Conservation (phyloP, 805 yeast species). For the Wickerhamiella brachini region DNA sequence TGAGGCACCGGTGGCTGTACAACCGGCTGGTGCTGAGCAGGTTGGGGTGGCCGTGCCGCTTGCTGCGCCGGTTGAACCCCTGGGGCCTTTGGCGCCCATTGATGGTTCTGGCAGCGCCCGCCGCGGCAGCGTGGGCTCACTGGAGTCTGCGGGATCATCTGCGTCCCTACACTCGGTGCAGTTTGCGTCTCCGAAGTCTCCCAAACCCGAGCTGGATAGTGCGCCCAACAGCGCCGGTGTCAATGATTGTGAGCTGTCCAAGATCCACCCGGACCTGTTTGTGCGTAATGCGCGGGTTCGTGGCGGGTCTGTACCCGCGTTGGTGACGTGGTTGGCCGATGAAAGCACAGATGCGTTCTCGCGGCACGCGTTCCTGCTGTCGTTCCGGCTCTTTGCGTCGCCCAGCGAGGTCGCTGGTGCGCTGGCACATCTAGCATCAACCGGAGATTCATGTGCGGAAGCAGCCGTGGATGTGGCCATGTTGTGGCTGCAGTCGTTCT, state of each 20-base stretch:
- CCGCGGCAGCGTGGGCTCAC: background rate
- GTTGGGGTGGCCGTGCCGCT: too few species aligned
- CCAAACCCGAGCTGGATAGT: background rate
- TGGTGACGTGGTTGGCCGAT: slow-evolving; percentile 18
- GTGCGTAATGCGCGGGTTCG: slow-evolving; percentile 18
- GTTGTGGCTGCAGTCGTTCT: slow-evolving; percentile 77
- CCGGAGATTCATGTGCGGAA: slow-evolving; percentile 30
- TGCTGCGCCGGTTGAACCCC: too few species aligned
- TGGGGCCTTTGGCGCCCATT: too few species aligned
- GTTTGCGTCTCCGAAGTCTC: background rate
- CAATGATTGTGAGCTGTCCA: background rate
- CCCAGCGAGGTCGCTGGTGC: slow-evolving; percentile 56
- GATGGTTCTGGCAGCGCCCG: background rate
- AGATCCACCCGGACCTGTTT: slow-evolving; percentile 9
- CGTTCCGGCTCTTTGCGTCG: slow-evolving; percentile 57
- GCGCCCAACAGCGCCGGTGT: background rate
- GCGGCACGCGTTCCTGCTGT: slow-evolving; percentile 59
- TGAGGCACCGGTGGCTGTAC: too few species aligned
- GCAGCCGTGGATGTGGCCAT: slow-evolving; percentile 29
- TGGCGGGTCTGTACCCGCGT: slow-evolving; percentile 24
- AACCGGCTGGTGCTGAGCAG: too few species aligned
- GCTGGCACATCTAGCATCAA: slow-evolving; percentile 35
- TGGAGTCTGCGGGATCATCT: background rate
- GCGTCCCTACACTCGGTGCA: background rate
- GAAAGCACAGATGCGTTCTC: slow-evolving; percentile 29